Percentiles rank a stretch among this genome's conserved stretches.
These are phyloP conservation scores for Musa itinerans DNA, from an alignment of 176 grass and related monocot genomes.

Conservation along the genomic window DNA sequence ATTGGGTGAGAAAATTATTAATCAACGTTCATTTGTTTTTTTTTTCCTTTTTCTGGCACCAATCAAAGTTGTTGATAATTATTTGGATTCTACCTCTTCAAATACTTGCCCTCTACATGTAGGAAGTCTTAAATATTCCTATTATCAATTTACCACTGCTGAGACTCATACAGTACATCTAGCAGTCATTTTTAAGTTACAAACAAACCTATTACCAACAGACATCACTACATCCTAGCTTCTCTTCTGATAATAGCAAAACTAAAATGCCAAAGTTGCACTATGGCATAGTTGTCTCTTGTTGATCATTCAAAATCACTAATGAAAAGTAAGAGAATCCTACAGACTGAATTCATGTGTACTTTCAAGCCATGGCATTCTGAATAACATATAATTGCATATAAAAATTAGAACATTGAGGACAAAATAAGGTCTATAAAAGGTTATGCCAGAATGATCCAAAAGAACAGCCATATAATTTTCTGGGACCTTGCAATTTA, in stretches of 20 bases:
- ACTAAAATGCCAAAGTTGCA: background rate
- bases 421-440: background rate
- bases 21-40: no score
- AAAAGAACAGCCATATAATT: background rate
- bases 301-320: background rate
- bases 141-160: no score
- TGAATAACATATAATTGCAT: background rate
- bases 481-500: background rate
- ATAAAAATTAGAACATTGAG: background rate
- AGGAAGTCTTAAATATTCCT: no score
- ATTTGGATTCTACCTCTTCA: no score
- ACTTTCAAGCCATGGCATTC: background rate
- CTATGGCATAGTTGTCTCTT: background rate
- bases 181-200: no score
- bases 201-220: background rate
- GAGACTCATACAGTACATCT: no score
- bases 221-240: background rate
- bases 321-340: background rate
- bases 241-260: background rate
- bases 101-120: no score
- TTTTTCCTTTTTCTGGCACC: no score
- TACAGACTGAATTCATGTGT: background rate
- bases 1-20: no score
- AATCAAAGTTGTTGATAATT: no score
- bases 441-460: background rate